Evolutionary conservation across 352 stramenopile species (phyloP).

Genomic region (Globisporangium megalacanthum): DNA sequence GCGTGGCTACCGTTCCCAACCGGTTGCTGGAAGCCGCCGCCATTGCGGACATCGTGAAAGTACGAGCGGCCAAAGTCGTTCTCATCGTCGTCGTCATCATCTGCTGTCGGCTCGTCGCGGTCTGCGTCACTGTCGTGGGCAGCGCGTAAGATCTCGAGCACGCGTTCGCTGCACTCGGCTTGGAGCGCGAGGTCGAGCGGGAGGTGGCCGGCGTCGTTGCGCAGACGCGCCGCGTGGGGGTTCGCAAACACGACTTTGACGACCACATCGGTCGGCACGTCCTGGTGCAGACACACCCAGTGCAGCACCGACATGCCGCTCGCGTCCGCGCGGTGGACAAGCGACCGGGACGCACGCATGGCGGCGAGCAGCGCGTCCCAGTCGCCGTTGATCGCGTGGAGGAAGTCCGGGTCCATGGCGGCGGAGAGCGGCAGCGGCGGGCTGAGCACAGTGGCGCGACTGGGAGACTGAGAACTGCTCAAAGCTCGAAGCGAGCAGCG

Average conservation of each 20-base stretch:
- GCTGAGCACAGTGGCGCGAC: not conserved
- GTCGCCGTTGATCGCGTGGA: slow-evolving; percentile 77
- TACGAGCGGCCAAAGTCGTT: slow-evolving; percentile 35
- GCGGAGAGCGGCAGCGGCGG: not conserved
- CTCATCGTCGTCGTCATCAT: slow-evolving; percentile 23
- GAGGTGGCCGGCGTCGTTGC: slow-evolving; percentile 69
- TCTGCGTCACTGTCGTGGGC: slow-evolving; percentile 35
- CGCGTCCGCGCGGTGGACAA: slow-evolving; percentile 52
- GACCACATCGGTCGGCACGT: slow-evolving; percentile 63
- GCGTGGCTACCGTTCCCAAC: slow-evolving; percentile 20
- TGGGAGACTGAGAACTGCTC: not conserved
- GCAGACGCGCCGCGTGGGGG: slow-evolving; percentile 59
- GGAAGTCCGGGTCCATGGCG: slow-evolving; percentile 64
- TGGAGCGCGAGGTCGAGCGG: slow-evolving; percentile 72
- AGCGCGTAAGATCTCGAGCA: slow-evolving; percentile 63
- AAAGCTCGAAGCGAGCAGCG: not conserved
- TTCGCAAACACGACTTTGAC: slow-evolving; percentile 81
- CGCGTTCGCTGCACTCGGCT: slow-evolving; percentile 66
- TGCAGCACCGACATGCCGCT: slow-evolving; percentile 78
- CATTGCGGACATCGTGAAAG: slow-evolving; percentile 26
- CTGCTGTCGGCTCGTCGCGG: slow-evolving; percentile 11
- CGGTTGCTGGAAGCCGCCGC: slow-evolving; percentile 32
- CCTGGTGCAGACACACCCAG: slow-evolving; percentile 77
- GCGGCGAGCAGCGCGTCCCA: slow-evolving; percentile 63
- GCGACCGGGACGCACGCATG: slow-evolving; percentile 54